Evolutionary conservation across 768 basidiomycete species (phyloP), one percentile per base, ranked within the genome.

Genomic region (Tubosaeta sp.): DNA sequence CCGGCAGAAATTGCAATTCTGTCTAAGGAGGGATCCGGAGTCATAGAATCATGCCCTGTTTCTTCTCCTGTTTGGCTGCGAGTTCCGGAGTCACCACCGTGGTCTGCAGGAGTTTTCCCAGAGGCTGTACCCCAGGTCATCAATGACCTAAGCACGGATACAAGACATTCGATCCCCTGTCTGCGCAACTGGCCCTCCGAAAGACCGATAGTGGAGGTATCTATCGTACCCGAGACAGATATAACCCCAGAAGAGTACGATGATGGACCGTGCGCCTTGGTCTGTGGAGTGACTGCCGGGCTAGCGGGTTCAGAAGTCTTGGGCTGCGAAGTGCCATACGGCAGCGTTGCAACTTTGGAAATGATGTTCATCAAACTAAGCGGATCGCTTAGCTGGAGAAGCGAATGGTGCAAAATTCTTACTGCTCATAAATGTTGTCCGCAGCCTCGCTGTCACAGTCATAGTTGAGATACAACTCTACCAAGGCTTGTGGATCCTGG

Each of bases 381-480:
- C 10, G 46, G 17, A 17, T 50, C 27, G 42, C 39, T 59, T 50
- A 57, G 39, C 17, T 35, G 38, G 39, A 52, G 39, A 32, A 48
- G 38, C n/a, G n/a, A n/a, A 6, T 26, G 39, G 55, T 37, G 45
- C 32, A 44, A 14, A 48, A 9, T 37, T 10, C 86, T 64, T 63
- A 91, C 84, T 91, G 90, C 63, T 99, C 97, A 70, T 98, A 99
- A 52, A 98, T 95, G 71, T 99, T 98, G 64, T 97, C 95, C 10
- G 81, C 81, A 5, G 95, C 92, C 53, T 92, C 87, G 53, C 92
- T 83, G 64, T 99, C 97, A 66, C 97, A 99, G 65, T 99, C 97
- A 65, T 99, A 99, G 69, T 99, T 99, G 67, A 99, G 85, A 72
- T 98, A 99, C 52, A 98, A 84, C 69, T 99, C 97, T 29, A 99